These are phyloP conservation scores for Suillus brevipes DNA, from an alignment of 768 basidiomycete species.

Conservation along the genomic window DNA sequence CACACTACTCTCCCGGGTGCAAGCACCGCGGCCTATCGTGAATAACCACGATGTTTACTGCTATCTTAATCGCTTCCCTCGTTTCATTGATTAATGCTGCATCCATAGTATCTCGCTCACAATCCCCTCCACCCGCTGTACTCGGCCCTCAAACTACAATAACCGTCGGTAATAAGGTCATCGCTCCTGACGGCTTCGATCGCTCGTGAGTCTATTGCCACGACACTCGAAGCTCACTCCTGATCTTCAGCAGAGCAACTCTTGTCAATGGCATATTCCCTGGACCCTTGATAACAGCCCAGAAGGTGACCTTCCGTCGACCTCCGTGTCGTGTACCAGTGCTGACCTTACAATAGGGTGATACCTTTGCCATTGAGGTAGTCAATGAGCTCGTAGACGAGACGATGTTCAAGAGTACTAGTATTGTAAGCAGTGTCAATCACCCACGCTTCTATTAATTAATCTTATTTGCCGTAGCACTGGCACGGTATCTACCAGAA, in stretches of 20 bases:
- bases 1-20: background rate
- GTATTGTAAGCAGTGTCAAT: constrained; percentile 40
- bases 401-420: constrained; percentile 50
- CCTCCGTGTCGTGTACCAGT: background rate
- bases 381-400: constrained; percentile 43
- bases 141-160: constrained; percentile 28
- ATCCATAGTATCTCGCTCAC: constrained; percentile 19
- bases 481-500: constrained; percentile 56
- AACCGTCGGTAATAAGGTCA: constrained; percentile 37
- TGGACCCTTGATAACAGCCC: constrained; percentile 43
- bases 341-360: constrained; percentile 29
- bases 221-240: background rate
- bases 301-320: constrained; percentile 30
- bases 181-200: constrained; percentile 49
- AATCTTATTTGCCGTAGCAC: constrained; percentile 36
- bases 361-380: constrained; percentile 44
- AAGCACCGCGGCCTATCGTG: background rate
- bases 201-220: constrained; percentile 32
- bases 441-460: background rate
- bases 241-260: constrained; percentile 33
- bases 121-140: constrained; percentile 7
- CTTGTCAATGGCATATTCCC: constrained; percentile 45
- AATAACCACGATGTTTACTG: constrained; percentile 16
- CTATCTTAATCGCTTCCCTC: constrained; percentile 11
- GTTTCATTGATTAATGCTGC: constrained; percentile 16